A percentile compares a stretch with the other conserved stretches of the same genome.
These are phyloP conservation scores for Shiraia bambusicola DNA, from an alignment of 2,329 filamentous ascomycete species.

Conservation along the genomic window DNA sequence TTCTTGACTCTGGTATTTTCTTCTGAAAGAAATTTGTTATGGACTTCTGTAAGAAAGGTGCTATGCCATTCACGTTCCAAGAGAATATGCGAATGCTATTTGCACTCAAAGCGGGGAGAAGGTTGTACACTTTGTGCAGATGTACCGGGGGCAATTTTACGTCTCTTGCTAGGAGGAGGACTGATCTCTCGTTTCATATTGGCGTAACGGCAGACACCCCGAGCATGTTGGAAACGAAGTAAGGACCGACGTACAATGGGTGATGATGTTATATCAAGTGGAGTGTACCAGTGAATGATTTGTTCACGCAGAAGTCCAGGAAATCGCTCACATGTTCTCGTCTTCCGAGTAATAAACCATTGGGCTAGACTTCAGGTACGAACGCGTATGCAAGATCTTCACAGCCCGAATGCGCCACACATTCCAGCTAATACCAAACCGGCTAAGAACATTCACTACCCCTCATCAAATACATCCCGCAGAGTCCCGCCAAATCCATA, in stretches of 20 bases:
- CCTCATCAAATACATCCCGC: constrained; percentile 13
- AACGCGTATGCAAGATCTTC: constrained; percentile 4
- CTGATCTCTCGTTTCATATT: constrained; percentile 28
- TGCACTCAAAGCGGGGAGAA: constrained; percentile 4
- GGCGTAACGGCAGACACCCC: neutral
- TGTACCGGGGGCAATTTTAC: constrained; percentile 10
- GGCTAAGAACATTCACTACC: constrained; percentile 26
- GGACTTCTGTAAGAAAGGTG: constrained; percentile 44
- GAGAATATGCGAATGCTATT: constrained; percentile 44
- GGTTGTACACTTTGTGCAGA: neutral
- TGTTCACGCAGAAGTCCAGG: neutral
- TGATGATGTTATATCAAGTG: constrained; percentile 10
- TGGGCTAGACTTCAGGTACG: neutral
- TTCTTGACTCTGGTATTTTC: constrained; percentile 4
- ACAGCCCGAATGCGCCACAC: constrained; percentile 10
- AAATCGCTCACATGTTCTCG: neutral
- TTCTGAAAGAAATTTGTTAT: constrained; percentile 46
- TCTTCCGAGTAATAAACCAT: neutral
- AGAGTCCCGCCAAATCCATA: constrained; percentile 1
- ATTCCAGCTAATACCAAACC: constrained; percentile 10
- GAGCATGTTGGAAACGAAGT: neutral
- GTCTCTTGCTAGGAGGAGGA: constrained; percentile 27
- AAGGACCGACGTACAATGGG: neutral
- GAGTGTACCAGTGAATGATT: neutral
- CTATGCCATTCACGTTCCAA: constrained; percentile 54